These are phyloP conservation scores for Triadica sebifera DNA, from an alignment of 345 rosid genomes.

Conservation along the genomic window DNA sequence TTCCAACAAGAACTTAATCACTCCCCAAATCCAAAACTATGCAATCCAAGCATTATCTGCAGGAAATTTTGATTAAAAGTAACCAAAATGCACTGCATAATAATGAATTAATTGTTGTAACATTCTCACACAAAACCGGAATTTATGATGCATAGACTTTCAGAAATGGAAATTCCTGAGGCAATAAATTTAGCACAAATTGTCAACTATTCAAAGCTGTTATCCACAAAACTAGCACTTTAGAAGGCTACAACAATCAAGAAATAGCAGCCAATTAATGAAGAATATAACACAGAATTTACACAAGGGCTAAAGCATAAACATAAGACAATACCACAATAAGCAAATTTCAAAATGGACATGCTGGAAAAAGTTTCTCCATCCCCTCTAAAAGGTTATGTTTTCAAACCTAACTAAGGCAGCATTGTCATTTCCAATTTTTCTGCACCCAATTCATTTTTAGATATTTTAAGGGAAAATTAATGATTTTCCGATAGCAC, in stretches of 20 bases:
- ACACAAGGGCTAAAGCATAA: too few species aligned
- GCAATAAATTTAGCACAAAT: neutral
- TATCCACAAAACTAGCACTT: too few species aligned
- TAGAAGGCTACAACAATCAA: too few species aligned
- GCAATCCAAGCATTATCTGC: too few species aligned
- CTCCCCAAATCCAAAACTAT: neutral
- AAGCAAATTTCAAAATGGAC: neutral
- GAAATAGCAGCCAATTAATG: too few species aligned
- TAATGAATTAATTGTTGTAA: neutral
- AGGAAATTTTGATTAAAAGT: too few species aligned
- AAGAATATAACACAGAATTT: too few species aligned
- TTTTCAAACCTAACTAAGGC: neutral
- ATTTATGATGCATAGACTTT: neutral
- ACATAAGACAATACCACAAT: neutral
- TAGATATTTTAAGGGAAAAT: neutral
- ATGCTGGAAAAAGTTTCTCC: neutral
- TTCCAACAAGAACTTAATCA: neutral
- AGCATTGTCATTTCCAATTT: neutral
- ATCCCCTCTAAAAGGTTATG: neutral
- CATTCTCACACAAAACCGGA: neutral
- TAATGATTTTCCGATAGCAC: neutral
- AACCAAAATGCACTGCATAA: neutral
- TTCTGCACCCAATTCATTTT: neutral
- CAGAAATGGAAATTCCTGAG: neutral
- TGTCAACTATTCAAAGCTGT: neutral